Base-by-base conservation (phyloP, 371 early-diverging fungal genomes). In the Fennellomyces sp. region DNA sequence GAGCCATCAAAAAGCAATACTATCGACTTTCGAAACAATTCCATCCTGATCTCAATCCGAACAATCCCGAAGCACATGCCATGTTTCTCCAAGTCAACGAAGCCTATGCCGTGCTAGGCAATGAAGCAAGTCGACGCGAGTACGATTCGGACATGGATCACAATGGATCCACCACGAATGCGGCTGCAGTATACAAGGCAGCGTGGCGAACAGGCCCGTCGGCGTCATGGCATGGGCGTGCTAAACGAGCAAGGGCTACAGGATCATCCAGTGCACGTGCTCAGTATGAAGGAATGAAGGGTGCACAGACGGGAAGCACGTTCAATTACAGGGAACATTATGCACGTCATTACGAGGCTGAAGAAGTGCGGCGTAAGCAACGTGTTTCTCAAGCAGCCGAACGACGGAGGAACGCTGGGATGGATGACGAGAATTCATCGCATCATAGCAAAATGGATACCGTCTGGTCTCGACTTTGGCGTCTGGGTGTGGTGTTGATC, bases 21-120 rank as follows among this genome's bases (percentile, higher is more conserved):
- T 95, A 94, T 74, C 78, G 86, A 56, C 75, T 93, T 27, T 93
- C 93, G 15, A 92, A 92, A 78, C 72, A 84, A 60, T 93, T 90
- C 81, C 95, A 94, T 66, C 97, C 97, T 1, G 97, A 96, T 65
- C 73, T 82, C 36, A 93, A 91, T 69, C 87, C 81, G 2, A 83
- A 84, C 2, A 82, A 90, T 62, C 82, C 88, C 21, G 76, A 75
- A 31, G 88, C 88, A 2, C 88, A 90, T 58, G 48, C 69, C 6
- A 72, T 74, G 56, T 97, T 97, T 64, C 65, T 95, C 12, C 75
- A 88, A 52, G 31, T 95, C 55, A 91, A 84, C 63, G 93, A 95
- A 67, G 95, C 97, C 0, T 95, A 97, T 80, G 88, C 91, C 3
- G 69, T 88, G 0, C 78, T 97, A 13, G 81, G 88, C 30, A 84